Percentiles rank a stretch among this genome's conserved stretches.
Conservation (phyloP, 2,329 filamentous ascomycete species). For the Xylariales sp. region DNA sequence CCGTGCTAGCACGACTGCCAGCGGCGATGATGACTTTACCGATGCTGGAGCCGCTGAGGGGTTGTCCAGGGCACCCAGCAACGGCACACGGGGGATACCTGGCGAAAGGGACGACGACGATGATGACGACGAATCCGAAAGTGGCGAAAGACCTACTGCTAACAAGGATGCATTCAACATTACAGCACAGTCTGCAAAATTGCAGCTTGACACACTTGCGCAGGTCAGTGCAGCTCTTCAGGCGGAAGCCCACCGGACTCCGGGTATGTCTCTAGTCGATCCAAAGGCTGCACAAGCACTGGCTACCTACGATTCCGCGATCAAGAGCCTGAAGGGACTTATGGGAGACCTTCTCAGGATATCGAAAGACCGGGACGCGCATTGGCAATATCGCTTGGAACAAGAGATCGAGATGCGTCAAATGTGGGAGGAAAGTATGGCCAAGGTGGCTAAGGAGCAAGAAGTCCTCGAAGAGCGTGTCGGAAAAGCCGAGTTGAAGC, state of each 20-base stretch:
- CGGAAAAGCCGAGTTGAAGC: constrained; percentile 84
- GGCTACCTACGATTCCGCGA: constrained; percentile 81
- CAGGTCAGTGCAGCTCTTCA: constrained; percentile 81
- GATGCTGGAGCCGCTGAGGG: constrained; percentile 44
- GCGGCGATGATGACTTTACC: constrained; percentile 46
- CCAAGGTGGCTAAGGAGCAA: constrained; percentile 89
- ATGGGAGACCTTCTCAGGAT: constrained; percentile 87
- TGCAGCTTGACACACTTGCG: constrained; percentile 86
- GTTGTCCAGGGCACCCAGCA: constrained; percentile 30
- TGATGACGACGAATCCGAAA: constrained; percentile 72
- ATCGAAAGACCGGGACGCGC: constrained; percentile 86
- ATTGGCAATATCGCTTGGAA: constrained; percentile 94
- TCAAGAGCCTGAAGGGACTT: constrained; percentile 79
- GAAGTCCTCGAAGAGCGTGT: constrained; percentile 85
- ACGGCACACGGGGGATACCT: constrained; percentile 29
- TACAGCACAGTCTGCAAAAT: constrained; percentile 87
- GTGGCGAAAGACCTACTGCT: constrained; percentile 65
- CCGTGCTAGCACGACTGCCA: constrained; percentile 42
- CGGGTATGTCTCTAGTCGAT: constrained; percentile 69
- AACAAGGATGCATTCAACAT: constrained; percentile 96
- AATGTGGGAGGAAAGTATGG: constrained; percentile 99
- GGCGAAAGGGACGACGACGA: constrained; percentile 42
- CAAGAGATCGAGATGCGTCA: constrained; percentile 86
- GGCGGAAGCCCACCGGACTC: constrained; percentile 63
- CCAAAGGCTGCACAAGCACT: constrained; percentile 72